Base-by-base conservation (phyloP, 495 filamentous ascomycete species). In the Neurospora tetraspora region DNA sequence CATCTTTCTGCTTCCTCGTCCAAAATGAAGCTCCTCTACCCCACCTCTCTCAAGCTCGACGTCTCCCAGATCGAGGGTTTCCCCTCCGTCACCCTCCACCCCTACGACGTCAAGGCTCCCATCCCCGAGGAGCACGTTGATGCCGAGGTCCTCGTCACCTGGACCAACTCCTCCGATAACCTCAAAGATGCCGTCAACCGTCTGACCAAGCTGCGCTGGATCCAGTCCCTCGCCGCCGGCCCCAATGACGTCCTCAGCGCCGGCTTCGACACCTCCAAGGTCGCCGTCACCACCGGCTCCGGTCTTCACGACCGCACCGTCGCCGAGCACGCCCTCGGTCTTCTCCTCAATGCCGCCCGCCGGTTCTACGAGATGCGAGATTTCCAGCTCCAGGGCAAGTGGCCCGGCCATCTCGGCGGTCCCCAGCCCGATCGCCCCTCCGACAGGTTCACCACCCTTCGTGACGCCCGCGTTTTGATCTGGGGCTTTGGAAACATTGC, bases 401-500 rank as follows among this genome's bases (percentile, higher is more conserved):
- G 88, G 88, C 86, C 88, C 23, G 81, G 73, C 9, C 86, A 89
- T 70, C 83, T 90, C 5, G 88, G 88, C 74, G 88, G 88, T 0
- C 81, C 87, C 31, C 85, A 88, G 79, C 82, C 83, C 65, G 87
- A 89, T 71, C 79, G 83, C 1, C 80, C 80, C 12, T 73, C 75
- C 43, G 84, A 79, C 34, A 73, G 75, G 27, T 90, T 90, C 79
- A 85, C 83, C 16, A 88, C 87, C 3, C 79, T 90, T 74, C 82
- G 85, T 45, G 85, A 85, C 68, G 86, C 88, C 18, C 76, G 78
- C 31, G 78, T 86, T 3, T 53, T 79, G 23, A 90, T 97, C 75
- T 86, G 96, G 75, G 94, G 94, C 2, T 94, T 94, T 88, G 94
- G 94, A 37, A 93, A 93, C 42, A 96, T 96, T 70, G 93, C 92